Percentiles rank a stretch among this genome's conserved stretches.
These are phyloP conservation scores for Wickerhamiella hasegawae DNA, from an alignment of 805 yeast genomes.

Conservation along the genomic window DNA sequence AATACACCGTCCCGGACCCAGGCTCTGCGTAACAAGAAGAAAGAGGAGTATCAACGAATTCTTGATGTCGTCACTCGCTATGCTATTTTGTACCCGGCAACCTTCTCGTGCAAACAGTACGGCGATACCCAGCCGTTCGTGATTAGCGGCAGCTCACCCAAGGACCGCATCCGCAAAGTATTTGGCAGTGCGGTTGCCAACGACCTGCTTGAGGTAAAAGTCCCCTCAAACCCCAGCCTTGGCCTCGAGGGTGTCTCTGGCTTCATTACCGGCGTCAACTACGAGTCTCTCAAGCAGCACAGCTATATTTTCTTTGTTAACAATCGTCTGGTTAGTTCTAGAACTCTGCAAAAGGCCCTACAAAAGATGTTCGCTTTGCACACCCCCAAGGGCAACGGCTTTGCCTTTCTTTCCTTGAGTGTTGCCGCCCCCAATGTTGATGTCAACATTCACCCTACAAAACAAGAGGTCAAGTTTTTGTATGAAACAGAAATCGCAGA, in stretches of 20 bases:
- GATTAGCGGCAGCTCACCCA: constrained; percentile 30
- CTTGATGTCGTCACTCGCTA: constrained; percentile 74
- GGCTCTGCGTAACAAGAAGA: constrained; percentile 31
- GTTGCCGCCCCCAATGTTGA: constrained; percentile 61
- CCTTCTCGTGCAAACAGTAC: constrained; percentile 61
- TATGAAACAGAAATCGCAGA: constrained; percentile 77
- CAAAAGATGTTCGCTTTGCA: constrained; percentile 42
- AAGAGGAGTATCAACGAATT: constrained; percentile 63
- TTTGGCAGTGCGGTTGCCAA: constrained; percentile 57
- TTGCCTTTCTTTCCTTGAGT: constrained; percentile 55
- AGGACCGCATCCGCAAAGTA: constrained; percentile 57
- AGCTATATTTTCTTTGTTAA: constrained; percentile 75
- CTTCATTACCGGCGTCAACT: constrained; percentile 56
- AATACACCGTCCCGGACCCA: constrained; percentile 67
- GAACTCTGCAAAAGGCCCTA: constrained; percentile 59
- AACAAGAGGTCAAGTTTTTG: constrained; percentile 75
- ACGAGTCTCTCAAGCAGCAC: constrained; percentile 43
- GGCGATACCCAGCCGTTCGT: constrained; percentile 62
- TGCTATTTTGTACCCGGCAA: constrained; percentile 51
- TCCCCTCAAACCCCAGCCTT: constrained; percentile 19
- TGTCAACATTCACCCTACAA: constrained; percentile 93
- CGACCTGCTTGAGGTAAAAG: constrained; percentile 37
- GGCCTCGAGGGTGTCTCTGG: constrained; percentile 47
- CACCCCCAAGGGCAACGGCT: constrained; percentile 70
- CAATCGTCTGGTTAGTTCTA: constrained; percentile 66